Conservation (phyloP, 805 yeast genomes). For the Priceomyces castillae region DNA sequence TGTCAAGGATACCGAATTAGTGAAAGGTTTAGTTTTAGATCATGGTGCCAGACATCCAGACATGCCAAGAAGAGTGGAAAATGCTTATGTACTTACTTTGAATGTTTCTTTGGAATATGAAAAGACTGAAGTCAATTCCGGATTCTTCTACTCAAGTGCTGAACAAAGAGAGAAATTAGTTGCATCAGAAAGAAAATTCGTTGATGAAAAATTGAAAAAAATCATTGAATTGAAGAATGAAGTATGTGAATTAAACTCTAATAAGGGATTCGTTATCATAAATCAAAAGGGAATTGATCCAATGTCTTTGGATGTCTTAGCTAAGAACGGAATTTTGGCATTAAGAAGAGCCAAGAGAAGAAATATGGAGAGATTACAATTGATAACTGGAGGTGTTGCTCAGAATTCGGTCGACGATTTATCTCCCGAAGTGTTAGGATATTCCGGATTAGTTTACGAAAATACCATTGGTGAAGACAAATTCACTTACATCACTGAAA, state of each 20-base stretch:
- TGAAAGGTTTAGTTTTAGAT: constrained; percentile 89
- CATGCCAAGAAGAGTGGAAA: constrained; percentile 86
- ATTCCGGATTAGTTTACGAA: constrained; percentile 87
- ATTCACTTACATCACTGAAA: constrained; percentile 92
- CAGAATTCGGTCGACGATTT: constrained; percentile 96
- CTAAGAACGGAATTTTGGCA: constrained; percentile 89
- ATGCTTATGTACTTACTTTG: constrained; percentile 81
- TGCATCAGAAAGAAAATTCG: constrained; percentile 88
- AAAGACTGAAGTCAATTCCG: constrained; percentile 95
- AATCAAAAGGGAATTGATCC: constrained; percentile 99
- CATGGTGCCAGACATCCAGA: constrained; percentile 99
- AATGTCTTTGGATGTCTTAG: constrained; percentile 91
- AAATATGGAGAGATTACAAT: constrained; percentile 97
- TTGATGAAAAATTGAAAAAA: constrained; percentile 87
- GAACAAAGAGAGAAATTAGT: constrained; percentile 96
- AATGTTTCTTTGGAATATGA: constrained; percentile 96
- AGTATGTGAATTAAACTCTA: constrained; percentile 74
- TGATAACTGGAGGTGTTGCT: constrained; percentile 96
- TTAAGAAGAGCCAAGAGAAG: constrained; percentile 97
- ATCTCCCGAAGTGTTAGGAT: constrained; percentile 75
- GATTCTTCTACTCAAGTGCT: constrained; percentile 90
- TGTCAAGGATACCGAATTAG: constrained; percentile 76
- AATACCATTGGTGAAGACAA: constrained; percentile 96
- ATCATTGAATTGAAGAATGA: constrained; percentile 90
- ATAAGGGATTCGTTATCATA: constrained; percentile 84